A percentile compares a stretch with the other conserved stretches of the same genome.
These are phyloP conservation scores for Circinella umbellata DNA, from an alignment of 371 early-diverging fungal genomes.

Conservation along the genomic window DNA sequence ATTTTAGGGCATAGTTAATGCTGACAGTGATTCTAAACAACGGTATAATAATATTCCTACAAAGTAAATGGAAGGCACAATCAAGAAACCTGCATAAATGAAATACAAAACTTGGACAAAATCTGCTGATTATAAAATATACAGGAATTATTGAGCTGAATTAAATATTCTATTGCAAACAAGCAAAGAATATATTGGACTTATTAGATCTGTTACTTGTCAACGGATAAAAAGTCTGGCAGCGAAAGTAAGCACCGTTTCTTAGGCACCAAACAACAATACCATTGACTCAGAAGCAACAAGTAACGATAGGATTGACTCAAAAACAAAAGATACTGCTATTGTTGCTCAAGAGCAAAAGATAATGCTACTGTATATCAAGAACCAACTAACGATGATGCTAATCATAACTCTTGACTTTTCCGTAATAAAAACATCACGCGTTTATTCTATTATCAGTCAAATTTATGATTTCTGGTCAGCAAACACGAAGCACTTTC, in stretches of 20 bases:
- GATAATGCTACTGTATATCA: conserved; percentile 1
- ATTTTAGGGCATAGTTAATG: too few relatives aligned
- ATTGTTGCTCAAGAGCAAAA: too few relatives aligned
- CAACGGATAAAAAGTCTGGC: conserved; percentile 25
- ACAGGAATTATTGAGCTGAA: conserved; percentile 23
- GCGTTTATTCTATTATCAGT: conserved; percentile 12
- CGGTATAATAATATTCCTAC: too few relatives aligned
- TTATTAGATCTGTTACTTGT: conserved; percentile 29
- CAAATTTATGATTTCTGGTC: conserved; percentile 12
- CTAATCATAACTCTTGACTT: conserved; percentile 14
- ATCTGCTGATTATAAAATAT: background rate
- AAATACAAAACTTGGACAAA: too few relatives aligned
- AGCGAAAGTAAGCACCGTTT: conserved; percentile 12
- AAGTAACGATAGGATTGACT: conserved; percentile 11
- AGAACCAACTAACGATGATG: conserved; percentile 7
- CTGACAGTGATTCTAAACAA: too few relatives aligned
- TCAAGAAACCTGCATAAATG: too few relatives aligned
- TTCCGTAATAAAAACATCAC: conserved; percentile 18
- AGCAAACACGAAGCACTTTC: conserved; percentile 24
- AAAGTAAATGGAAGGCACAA: too few relatives aligned
- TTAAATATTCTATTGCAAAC: conserved; percentile 25
- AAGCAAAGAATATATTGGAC: conserved; percentile 21
- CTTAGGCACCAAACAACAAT: background rate
- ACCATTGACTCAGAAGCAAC: background rate
- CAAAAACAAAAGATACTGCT: too few relatives aligned